Evolutionary conservation across 495 filamentous ascomycete genomes (phyloP).

Genomic region (Aspergillus wentii): DNA sequence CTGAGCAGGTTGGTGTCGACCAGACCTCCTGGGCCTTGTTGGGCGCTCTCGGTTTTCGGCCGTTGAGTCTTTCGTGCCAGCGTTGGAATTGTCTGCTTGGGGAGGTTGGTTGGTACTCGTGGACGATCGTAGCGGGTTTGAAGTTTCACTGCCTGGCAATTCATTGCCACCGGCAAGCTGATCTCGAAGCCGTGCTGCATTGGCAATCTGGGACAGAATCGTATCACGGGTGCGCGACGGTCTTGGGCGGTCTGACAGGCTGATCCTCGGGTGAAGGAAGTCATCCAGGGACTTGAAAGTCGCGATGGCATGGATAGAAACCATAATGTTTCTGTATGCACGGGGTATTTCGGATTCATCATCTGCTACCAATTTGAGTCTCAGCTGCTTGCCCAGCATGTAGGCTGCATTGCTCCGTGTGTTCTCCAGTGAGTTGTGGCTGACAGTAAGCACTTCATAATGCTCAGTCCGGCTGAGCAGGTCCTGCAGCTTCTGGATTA

Average conservation of each 20-base stretch:
- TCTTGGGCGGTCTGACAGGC: slow-evolving; percentile 73
- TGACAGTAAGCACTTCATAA: slow-evolving; percentile 94
- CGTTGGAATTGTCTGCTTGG: slow-evolving; percentile 18
- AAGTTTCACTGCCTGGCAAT: slow-evolving; percentile 19
- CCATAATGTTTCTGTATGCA: slow-evolving; percentile 87
- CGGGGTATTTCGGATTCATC: slow-evolving; percentile 85
- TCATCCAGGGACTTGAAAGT: slow-evolving; percentile 97
- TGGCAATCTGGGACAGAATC: slow-evolving; percentile 73
- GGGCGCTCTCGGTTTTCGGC: slow-evolving; percentile 18
- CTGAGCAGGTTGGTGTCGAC: slow-evolving; percentile 42
- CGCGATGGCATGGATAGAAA: slow-evolving; percentile 97
- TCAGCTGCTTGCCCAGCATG: slow-evolving; percentile 94
- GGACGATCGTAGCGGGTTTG: slow-evolving; percentile 22
- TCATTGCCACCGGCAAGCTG: slow-evolving; percentile 31
- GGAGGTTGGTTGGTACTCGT: slow-evolving; percentile 17
- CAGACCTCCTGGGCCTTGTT: slow-evolving; percentile 47
- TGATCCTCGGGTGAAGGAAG: slow-evolving; percentile 89
- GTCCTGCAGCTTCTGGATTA: slow-evolving; percentile 94
- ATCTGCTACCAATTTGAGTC: slow-evolving; percentile 83
- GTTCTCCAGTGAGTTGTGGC: slow-evolving; percentile 86
- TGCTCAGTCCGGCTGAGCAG: slow-evolving; percentile 93
- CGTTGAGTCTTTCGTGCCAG: slow-evolving; percentile 26
- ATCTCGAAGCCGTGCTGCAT: slow-evolving; percentile 55
- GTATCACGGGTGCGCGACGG: slow-evolving; percentile 60
- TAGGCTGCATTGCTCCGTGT: slow-evolving; percentile 88